These are phyloP conservation scores for Phytophthora podocarpi DNA, from an alignment of 352 stramenopile species.

Conservation along the genomic window DNA sequence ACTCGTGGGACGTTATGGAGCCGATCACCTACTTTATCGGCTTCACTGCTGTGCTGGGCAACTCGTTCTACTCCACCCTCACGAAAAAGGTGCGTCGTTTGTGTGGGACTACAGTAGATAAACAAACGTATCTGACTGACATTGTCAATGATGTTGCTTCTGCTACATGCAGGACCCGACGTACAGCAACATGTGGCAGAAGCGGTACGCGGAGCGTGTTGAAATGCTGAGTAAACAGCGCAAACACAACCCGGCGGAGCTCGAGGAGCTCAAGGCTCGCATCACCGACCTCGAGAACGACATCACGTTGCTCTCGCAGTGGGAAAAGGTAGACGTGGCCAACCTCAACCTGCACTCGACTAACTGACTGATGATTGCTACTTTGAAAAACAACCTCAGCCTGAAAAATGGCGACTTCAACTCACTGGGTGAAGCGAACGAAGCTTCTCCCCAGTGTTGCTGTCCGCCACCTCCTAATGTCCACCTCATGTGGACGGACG, in stretches of 20 bases:
- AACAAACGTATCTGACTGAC: no score
- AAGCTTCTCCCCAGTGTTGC: conserved; percentile 18
- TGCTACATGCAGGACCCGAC: conserved; percentile 56
- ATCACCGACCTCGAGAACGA: conserved; percentile 70
- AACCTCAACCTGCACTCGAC: conserved; percentile 5
- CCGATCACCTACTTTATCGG: conserved; percentile 91
- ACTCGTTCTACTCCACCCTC: conserved; percentile 82
- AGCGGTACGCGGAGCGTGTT: conserved; percentile 60
- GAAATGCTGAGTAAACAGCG: conserved; percentile 53
- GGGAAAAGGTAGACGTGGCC: conserved; percentile 43
- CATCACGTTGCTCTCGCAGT: conserved; percentile 59
- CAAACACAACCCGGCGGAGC: conserved; percentile 51
- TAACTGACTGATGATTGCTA: not conserved
- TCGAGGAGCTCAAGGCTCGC: conserved; percentile 46
- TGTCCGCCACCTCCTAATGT: conserved; percentile 1
- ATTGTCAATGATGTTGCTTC: not conserved
- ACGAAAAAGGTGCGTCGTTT: conserved; percentile 74
- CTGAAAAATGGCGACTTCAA: conserved; percentile 3
- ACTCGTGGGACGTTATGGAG: conserved; percentile 91
- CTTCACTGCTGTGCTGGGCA: conserved; percentile 82
- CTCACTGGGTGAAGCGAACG: conserved; percentile 19
- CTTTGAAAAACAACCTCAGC: not conserved
- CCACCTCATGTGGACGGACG: conserved; percentile 16
- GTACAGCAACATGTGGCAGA: conserved; percentile 87
- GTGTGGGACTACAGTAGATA: no score